Base-by-base conservation (phyloP, 176 grass and related monocot genomes). In the Carex parvula region DNA sequence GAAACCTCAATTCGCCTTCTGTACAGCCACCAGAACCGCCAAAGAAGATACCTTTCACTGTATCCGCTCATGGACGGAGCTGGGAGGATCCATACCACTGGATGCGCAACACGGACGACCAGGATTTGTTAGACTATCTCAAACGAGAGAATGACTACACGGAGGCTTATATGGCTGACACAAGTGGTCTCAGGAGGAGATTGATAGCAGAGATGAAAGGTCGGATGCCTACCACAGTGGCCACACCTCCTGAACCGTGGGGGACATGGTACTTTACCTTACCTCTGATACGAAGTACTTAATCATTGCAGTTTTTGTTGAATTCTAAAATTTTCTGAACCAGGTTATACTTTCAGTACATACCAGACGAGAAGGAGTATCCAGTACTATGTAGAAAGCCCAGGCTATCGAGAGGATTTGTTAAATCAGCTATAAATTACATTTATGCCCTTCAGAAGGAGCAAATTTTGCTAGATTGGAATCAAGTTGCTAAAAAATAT, bases 71-170 rank as follows among this genome's bases (percentile, higher is more conserved):
- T 39, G 93, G 92, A 53, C 84, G 80, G 80, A 88, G 82, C 53
- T 98, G 96, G 96, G 94, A 84, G 48, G 96, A 98, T 81, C 89
- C 91, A 2, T 98, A 90, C 86, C 89, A 87, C 53, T 98, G 96
- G 93, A 95, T 98, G 96, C 85, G 89, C 76, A 87, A 93, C 88
- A 95, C 89, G 37, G 84, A 80, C 75, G 93, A 95, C 70, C 88
- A 84, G 53, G 91, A 90, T 86, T 80, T 98, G 58, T 3, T 64
- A 8, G 86, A 86, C 9, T 75, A 93, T 80, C 92, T 98, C 42
- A 68, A 53, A 18, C 88, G 86, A 0, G 93, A 98, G 86, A 98
- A 93, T 64, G 60, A 88, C 33, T 98, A 95, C 60, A 88, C 92
- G 0, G 91, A 98, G 3, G 82, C 89, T 44, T 95, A 93, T 84